Percentiles rank a stretch among this genome's conserved stretches.
phyloP scores from a whole-genome alignment of 2,329 filamentous ascomycete species.

The Lachnellula cervina region DNA sequence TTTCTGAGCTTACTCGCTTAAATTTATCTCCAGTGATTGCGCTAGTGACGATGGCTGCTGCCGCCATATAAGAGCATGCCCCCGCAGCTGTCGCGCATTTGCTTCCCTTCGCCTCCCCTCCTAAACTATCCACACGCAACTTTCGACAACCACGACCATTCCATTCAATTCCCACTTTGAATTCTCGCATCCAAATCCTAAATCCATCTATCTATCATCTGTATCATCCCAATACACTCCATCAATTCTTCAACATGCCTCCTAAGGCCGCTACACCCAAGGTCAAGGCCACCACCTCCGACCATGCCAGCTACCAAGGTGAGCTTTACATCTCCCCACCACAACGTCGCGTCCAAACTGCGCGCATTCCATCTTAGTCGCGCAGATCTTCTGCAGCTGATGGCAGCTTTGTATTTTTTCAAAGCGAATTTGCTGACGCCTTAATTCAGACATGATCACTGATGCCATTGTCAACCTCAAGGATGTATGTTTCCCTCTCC shows the following conservation, averaged over 20 bases:
- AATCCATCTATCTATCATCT: conserved; percentile 3
- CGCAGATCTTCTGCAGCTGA: conserved; percentile 48
- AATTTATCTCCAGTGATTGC: not conserved
- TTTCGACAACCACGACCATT: not conserved
- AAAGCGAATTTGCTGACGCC: conserved; percentile 19
- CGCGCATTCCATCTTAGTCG: conserved; percentile 41
- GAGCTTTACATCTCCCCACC: conserved; percentile 37
- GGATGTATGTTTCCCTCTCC: conserved; percentile 24
- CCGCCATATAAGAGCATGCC: not conserved
- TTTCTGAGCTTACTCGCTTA: not conserved
- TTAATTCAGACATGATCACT: conserved; percentile 29
- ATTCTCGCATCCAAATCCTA: not conserved
- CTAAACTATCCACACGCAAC: not conserved
- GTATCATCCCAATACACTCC: conserved; percentile 8
- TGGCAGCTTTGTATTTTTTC: conserved; percentile 26
- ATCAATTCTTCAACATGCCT: conserved; percentile 47
- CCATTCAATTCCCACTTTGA: not conserved
- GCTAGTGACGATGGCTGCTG: not conserved
- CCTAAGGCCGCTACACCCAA: conserved; percentile 60
- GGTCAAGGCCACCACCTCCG: conserved; percentile 49
- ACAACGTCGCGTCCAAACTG: conserved; percentile 41
- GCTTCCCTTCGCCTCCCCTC: conserved; percentile 5
- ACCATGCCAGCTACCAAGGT: conserved; percentile 64
- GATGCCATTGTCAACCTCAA: conserved; percentile 32
- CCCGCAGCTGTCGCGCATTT: not conserved